A percentile compares a stretch with the other conserved stretches of the same genome.
phyloP scores from a whole-genome alignment of 768 basidiomycete species.

The Leccinum aurantiacum region DNA sequence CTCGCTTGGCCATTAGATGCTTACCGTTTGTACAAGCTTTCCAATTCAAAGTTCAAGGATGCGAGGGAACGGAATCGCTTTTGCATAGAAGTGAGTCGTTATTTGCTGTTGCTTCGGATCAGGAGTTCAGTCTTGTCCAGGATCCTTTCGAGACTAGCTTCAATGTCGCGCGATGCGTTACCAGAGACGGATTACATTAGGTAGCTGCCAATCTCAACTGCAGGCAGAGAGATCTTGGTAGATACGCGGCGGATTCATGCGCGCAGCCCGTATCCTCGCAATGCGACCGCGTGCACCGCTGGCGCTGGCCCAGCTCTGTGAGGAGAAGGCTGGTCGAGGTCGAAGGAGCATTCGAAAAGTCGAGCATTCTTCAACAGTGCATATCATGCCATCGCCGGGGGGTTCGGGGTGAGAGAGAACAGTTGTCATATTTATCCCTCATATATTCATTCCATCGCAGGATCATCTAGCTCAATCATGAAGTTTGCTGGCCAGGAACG shows the following conservation, averaged over 20 bases:
- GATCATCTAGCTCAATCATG: too few relatives aligned
- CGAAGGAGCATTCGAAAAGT: too few relatives aligned
- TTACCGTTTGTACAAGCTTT: conserved; percentile 40
- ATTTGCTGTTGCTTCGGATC: neutral
- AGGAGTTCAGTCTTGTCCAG: conserved; percentile 38
- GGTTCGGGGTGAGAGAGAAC: too few relatives aligned
- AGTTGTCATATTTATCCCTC: too few relatives aligned
- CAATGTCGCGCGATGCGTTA: conserved; percentile 96
- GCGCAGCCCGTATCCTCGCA: conserved; percentile 83
- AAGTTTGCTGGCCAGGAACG: too few relatives aligned
- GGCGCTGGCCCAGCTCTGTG: conserved; percentile 86
- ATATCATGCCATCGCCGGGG: too few relatives aligned
- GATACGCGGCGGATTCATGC: conserved; percentile 99
- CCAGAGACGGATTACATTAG: conserved; percentile 92
- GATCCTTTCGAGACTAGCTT: conserved; percentile 97
- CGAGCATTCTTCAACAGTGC: too few relatives aligned
- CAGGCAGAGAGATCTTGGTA: conserved; percentile 31
- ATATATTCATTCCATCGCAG: too few relatives aligned
- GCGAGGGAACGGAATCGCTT: conserved; percentile 88
- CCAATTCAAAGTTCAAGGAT: conserved; percentile 59
- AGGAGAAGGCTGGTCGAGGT: conserved; percentile 64
- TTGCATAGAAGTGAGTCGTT: conserved; percentile 80
- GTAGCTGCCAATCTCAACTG: conserved; percentile 39
- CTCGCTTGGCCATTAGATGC: neutral
- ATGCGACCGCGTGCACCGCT: conserved; percentile 76